Evolutionary conservation across 2,329 filamentous ascomycete species (phyloP), one percentile per base, ranked within the genome.

Genomic region (Blastomyces percursus): DNA sequence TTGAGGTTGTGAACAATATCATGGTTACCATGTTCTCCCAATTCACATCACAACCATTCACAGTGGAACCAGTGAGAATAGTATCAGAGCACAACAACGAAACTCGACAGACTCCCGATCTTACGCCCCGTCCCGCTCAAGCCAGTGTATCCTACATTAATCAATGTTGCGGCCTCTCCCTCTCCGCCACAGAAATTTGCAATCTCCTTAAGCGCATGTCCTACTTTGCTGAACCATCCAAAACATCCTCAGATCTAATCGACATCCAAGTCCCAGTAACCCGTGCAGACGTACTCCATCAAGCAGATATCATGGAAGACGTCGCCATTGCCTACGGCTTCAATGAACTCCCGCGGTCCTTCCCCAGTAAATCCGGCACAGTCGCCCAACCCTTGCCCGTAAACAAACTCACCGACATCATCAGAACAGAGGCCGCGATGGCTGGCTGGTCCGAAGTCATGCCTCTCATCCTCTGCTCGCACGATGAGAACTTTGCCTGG

Each of bases 281-380:
- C 56, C 86, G 94, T 66, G 93, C 94, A 57, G 94, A 99, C 75
- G 88, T 99, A 51, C 86, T 99, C 40, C 94, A 99, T 76, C 89
- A 96, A 73, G 95, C 91, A 70, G 94, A 99, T 74, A 90, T 99
- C 68, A 99, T 99, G 93, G 94, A 99, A 78, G 95, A 99, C 73
- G 87, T 95, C 24, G 94, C 91, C 50, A 94, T 99, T 67, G 91
- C 91, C 61, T 96, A 97, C 75, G 94, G 95, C 67, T 99, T 96
- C 84, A 99, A 99, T 82, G 91, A 89, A 66, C 86, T 99, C 21
- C 92, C 93, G 0, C 87, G 91, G 60, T 86, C 88, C 58, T 91
- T 93, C 71, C 91, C 92, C 9, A 91, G 87, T 75, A 92, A 91
- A 72, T 88, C 89, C 30, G 89, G 88, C 62, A 94, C 91, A 6